Percentiles rank a stretch among this genome's conserved stretches.
phyloP scores from a whole-genome alignment of 2,329 filamentous ascomycete genomes.

The Hypoxylon sp. region DNA sequence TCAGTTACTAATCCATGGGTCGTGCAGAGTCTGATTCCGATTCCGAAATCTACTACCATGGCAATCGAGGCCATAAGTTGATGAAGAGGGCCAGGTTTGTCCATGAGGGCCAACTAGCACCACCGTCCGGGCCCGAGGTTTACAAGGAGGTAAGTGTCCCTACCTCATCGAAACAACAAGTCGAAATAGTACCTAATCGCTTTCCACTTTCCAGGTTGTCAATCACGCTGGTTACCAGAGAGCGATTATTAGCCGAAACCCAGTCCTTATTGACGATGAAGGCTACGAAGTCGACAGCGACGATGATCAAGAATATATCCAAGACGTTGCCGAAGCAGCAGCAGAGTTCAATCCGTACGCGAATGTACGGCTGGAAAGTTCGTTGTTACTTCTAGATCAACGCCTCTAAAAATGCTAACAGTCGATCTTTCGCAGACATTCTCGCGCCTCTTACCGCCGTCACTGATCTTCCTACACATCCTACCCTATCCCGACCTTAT shows the following conservation, averaged over 20 bases:
- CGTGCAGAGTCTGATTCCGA: constrained; percentile 82
- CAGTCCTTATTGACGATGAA: constrained; percentile 80
- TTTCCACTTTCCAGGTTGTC: constrained; percentile 68
- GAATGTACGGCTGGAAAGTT: constrained; percentile 79
- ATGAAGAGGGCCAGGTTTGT: constrained; percentile 82
- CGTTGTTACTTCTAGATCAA: constrained; percentile 50
- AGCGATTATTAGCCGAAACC: constrained; percentile 81
- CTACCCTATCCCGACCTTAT: constrained; percentile 81
- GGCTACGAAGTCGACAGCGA: constrained; percentile 82
- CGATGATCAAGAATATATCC: constrained; percentile 75
- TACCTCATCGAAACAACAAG: not conserved
- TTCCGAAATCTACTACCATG: constrained; percentile 76
- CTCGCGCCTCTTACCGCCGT: constrained; percentile 82
- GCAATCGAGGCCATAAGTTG: constrained; percentile 84
- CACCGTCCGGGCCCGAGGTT: constrained; percentile 74
- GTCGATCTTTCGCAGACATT: constrained; percentile 66
- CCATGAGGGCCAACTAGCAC: constrained; percentile 77
- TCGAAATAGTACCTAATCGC: constrained; percentile 35
- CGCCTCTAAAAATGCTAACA: constrained; percentile 47
- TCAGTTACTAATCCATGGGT: constrained; percentile 48
- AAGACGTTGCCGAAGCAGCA: constrained; percentile 73
- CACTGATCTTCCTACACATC: constrained; percentile 81
- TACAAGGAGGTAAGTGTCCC: constrained; percentile 76
- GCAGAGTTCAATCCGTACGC: constrained; percentile 82
- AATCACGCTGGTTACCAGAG: constrained; percentile 81